Evolutionary conservation across 2,329 filamentous ascomycete species (phyloP).

Genomic region (Biscogniauxia marginata): DNA sequence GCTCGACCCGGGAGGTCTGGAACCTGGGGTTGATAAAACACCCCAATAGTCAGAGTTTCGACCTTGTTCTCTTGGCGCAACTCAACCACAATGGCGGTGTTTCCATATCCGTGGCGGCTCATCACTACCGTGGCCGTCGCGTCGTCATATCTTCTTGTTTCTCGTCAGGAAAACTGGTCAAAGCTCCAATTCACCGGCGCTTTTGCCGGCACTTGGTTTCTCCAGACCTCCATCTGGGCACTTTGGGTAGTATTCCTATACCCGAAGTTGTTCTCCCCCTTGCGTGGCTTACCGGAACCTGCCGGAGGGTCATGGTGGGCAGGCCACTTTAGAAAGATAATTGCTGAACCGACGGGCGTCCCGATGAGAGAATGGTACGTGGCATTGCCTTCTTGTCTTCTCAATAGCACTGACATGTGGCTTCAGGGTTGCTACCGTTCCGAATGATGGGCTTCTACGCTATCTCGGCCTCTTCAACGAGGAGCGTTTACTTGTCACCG

Average conservation of each 20-base stretch:
- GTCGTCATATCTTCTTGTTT: constrained; percentile 33
- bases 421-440: constrained; percentile 56
- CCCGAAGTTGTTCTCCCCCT: constrained; percentile 49
- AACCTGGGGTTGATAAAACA: background rate
- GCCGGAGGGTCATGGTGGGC: constrained; percentile 43
- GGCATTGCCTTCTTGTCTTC: background rate
- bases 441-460: constrained; percentile 67
- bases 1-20: background rate
- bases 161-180: constrained; percentile 32
- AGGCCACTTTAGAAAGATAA: constrained; percentile 47
- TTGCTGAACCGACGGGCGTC: constrained; percentile 38
- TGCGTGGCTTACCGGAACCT: constrained; percentile 48
- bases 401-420: constrained; percentile 13
- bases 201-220: constrained; percentile 38
- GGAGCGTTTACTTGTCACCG: constrained; percentile 44
- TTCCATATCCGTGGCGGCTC: constrained; percentile 28
- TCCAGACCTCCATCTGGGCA: constrained; percentile 36
- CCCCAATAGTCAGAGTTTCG: background rate
- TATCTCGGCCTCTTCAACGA: constrained; percentile 51
- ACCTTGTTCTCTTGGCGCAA: background rate
- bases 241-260: constrained; percentile 48
- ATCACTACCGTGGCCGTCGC: constrained; percentile 30
- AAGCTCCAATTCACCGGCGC: constrained; percentile 29
- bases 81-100: constrained; percentile 18
- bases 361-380: constrained; percentile 50